Base-by-base conservation (phyloP, 2,329 filamentous ascomycete genomes). In the Pseudogymnoascus sp. region DNA sequence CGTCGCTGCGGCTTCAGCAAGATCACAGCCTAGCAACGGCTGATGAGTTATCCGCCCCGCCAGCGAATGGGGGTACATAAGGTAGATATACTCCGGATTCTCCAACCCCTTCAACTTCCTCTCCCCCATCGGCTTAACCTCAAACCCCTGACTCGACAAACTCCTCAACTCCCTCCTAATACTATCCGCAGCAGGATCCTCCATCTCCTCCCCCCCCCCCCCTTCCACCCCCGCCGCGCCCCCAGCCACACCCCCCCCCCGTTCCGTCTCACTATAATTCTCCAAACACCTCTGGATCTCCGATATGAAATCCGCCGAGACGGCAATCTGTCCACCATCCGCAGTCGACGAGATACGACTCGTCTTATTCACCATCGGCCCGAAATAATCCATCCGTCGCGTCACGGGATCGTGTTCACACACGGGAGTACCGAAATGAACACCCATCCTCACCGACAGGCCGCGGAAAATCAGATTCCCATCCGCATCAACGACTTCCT, bases 311-410 rank as follows among this genome's bases (percentile, higher is more conserved):
- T 99, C 95, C 1, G 92, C 92, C 0, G 93, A 97, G 1, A 98
- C 95, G 0, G 93, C 95, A 68, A 98, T 97, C 75, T 99, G 93
- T 0, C 95, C 95, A 66, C 95, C 95, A 74, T 99, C 95, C 37
- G 95, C 95, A 48, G 96, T 93, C 21, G 91, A 89, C 6, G 92
- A 95, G 68, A 99, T 96, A 78, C 95, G 90, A 14, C 95, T 90
- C 0, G 95, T 92, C 73, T 96, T 93, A 78, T 99, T 99, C 72
- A 99, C 95, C 92, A 99, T 99, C 13, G 95, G 95, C 0, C 95
- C 95, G 74, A 98, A 99, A 78, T 99, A 99, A 72, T 99, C 95
- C 95, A 99, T 99, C 67, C 95, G 92, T 65, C 93, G 89, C 1
- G 95, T 99, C 61, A 99, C 93, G 0, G 95, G 95, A 76, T 99